These are phyloP conservation scores for Teratosphaeriaceae sp. DNA, from an alignment of 2,329 filamentous ascomycete genomes.

Conservation along the genomic window DNA sequence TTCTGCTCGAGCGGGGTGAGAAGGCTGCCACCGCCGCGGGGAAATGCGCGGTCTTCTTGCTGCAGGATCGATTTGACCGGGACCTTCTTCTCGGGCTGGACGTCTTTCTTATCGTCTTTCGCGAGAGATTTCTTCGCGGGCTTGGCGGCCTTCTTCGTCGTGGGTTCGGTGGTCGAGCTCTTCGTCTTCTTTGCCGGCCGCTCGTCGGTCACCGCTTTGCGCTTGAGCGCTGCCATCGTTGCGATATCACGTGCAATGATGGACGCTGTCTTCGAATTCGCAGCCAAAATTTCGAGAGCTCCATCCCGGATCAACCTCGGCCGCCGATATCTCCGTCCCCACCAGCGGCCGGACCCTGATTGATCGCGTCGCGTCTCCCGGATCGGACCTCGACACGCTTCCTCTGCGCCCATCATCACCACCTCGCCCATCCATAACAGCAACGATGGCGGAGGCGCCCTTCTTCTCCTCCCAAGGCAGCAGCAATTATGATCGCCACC, in stretches of 20 bases:
- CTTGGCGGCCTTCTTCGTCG: too few species aligned
- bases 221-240: slow-evolving; percentile 40
- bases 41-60: slow-evolving; percentile 86
- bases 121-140: slow-evolving; percentile 5
- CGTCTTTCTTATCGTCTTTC: too few species aligned
- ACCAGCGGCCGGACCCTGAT: neutral
- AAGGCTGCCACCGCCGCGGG: slow-evolving; percentile 83
- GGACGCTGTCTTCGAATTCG: too few species aligned
- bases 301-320: too few species aligned
- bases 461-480: slow-evolving; percentile 27
- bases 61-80: slow-evolving; percentile 43
- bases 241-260: neutral
- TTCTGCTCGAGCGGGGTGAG: slow-evolving; percentile 92
- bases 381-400: neutral
- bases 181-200: slow-evolving; percentile 30
- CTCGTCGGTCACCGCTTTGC: slow-evolving; percentile 37
- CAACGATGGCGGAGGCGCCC: slow-evolving; percentile 23
- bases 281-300: too few species aligned
- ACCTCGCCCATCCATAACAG: too few species aligned
- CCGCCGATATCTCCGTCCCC: too few species aligned
- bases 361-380: neutral
- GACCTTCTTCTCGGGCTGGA: slow-evolving; percentile 25
- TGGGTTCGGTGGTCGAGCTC: slow-evolving; percentile 18
- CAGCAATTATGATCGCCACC: slow-evolving; percentile 25
- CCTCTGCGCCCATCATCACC: too few species aligned